Evolutionary conservation across 345 rosid species (phyloP).

Genomic region (Sisymbrium altissimum): DNA sequence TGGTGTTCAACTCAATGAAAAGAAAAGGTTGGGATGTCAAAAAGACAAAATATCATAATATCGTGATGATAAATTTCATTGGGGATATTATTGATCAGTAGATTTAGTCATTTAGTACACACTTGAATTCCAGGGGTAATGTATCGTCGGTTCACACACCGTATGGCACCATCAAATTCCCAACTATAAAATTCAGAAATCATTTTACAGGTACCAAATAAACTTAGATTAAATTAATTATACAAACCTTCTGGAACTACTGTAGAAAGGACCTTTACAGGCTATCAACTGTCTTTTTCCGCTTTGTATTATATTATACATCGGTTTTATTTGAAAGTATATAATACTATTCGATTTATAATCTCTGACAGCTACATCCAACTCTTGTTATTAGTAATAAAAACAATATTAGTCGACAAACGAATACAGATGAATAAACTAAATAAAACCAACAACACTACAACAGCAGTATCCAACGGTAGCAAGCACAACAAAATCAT

Average conservation of each 20-base stretch:
- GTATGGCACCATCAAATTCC: background rate
- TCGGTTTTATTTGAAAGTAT: background rate
- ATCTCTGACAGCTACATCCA: constrained; percentile 25
- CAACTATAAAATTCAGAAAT: background rate
- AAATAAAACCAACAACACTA: background rate
- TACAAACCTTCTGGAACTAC: constrained; percentile 8
- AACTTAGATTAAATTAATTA: background rate
- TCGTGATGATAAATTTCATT: no score
- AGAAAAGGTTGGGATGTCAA: no score
- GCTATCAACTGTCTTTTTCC: constrained; percentile 2
- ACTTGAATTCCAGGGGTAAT: no score
- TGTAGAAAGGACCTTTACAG: constrained; percentile 13
- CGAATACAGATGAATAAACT: background rate
- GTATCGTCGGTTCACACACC: background rate
- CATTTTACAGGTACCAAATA: background rate
- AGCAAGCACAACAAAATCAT: background rate
- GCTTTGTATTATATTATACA: background rate
- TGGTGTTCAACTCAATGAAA: no score
- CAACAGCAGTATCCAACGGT: constrained; percentile 10
- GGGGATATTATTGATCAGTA: no score
- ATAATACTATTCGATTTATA: background rate
- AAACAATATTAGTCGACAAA: background rate
- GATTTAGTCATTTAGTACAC: no score
- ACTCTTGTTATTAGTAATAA: background rate
- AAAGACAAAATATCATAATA: no score